Base-by-base conservation (phyloP, 305 asterid genomes). In the Rubia tinctorum region DNA sequence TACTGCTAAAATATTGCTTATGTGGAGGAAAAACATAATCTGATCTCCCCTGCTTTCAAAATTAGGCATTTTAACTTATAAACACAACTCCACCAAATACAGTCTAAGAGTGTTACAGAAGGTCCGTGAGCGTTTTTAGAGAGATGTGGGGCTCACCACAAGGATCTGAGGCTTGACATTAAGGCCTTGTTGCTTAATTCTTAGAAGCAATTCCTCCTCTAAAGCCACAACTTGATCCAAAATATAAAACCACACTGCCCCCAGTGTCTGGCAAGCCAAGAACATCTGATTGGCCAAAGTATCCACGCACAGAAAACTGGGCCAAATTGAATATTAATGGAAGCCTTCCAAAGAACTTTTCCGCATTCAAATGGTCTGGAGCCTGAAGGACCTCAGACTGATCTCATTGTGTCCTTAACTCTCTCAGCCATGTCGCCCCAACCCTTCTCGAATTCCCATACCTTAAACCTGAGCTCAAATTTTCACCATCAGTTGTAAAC, bases 221-320 rank as follows among this genome's bases (percentile, higher is more conserved):
- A 94, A 76, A 37, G 98, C 93, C 51, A 84, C 95, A 1, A 90
- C 97, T 91, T 94, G 98, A 86, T 90, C 98, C 90, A 94, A 84
- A 17, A 94, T 92, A 84, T 94, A 94, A 74, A n/a, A 94, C 98
- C 11, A 93, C 97, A 95, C 91, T 97, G 18, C 97, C 98, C 58
- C 98, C 97, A 5, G 97, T 94, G 83, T 94, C 98, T 11, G 98
- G 98, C 84, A 94, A 80, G 72, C 98, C 97, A 68, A 94, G 97
- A 63, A 94, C 98, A 72, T 88, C 88, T 1, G 91, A 81, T 78
- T 94, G 97, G 51, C 98, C 98, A 73, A 94, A 90, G 84, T 88
- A 94, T 64, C 97, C 98, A 44, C 90, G 98, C n/a, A 90, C 84
- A 37, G 97, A 91, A 72, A 94, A 90, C 8, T 91, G 82, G 8